phyloP scores from a whole-genome alignment of 352 stramenopile species.

The Globisporangium takayamanum region DNA sequence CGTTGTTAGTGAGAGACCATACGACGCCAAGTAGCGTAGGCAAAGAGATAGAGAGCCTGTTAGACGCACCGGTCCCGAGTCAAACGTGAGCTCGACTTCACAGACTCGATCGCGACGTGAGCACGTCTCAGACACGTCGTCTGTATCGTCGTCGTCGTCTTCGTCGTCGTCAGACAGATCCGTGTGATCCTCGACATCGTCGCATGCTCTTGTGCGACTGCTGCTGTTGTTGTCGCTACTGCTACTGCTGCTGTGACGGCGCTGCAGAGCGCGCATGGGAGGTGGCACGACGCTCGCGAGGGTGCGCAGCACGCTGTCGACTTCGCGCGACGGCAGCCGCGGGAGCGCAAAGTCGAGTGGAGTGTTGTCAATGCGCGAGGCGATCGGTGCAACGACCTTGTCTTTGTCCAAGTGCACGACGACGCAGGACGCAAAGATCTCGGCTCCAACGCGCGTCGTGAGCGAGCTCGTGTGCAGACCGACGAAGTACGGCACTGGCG shows the following conservation, averaged over 20 bases:
- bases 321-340: slow-evolving; percentile 37
- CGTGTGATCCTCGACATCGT: not conserved
- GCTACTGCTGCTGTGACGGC: not conserved
- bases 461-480: slow-evolving; percentile 80
- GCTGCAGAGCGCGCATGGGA: slow-evolving; percentile 17
- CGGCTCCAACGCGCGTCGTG: slow-evolving; percentile 54
- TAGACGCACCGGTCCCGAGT: slow-evolving; percentile 45
- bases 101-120: slow-evolving; percentile 1
- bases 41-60: not conserved
- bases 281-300: slow-evolving; percentile 37
- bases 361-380: slow-evolving; percentile 39
- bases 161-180: not conserved
- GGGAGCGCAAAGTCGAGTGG: slow-evolving; percentile 49
- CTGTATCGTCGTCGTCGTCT: slow-evolving; percentile 3
- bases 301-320: slow-evolving; percentile 27
- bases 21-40: not conserved
- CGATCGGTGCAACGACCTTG: slow-evolving; percentile 72
- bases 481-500: slow-evolving; percentile 81
- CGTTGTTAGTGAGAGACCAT: not conserved
- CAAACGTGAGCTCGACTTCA: slow-evolving; percentile 70
- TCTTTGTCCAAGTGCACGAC: slow-evolving; percentile 82
- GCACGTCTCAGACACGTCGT: not conserved
- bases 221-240: not conserved
- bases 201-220: not conserved
- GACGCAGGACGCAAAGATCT: slow-evolving; percentile 77